These are phyloP conservation scores for Penicillium olsonii DNA, from an alignment of 2,329 filamentous ascomycete species.

Conservation along the genomic window DNA sequence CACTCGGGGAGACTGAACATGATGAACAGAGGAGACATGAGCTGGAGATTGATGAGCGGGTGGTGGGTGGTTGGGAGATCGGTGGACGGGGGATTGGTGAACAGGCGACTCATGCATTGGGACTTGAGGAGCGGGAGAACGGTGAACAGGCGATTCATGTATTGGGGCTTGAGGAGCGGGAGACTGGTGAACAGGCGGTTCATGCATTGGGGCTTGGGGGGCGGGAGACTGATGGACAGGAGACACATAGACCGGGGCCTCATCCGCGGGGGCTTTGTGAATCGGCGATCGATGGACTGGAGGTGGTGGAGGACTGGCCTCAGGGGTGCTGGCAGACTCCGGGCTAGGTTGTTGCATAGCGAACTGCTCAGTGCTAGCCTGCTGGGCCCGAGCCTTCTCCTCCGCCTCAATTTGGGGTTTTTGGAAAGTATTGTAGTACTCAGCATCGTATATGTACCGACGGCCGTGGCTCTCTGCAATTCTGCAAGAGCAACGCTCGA, in stretches of 20 bases:
- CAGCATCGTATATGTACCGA: conserved; percentile 42
- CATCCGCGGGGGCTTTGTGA: not conserved
- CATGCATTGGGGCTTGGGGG: not conserved
- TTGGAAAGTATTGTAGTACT: conserved; percentile 29
- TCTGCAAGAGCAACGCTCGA: conserved; percentile 50
- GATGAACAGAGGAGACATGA: not conserved
- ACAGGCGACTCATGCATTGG: not conserved
- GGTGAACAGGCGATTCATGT: not conserved
- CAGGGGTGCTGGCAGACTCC: conserved; percentile 1
- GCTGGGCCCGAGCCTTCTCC: conserved; percentile 6
- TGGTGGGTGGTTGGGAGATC: not conserved
- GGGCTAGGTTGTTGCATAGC: not conserved
- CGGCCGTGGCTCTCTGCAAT: conserved; percentile 45
- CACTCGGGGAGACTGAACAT: not conserved
- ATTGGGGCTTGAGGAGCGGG: not conserved
- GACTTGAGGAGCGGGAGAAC: not conserved
- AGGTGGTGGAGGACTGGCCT: conserved; percentile 6
- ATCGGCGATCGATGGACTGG: conserved; percentile 1
- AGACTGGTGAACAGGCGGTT: not conserved
- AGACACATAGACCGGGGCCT: not conserved
- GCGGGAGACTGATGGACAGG: not conserved
- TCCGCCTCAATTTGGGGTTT: conserved; percentile 21
- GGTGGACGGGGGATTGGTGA: not conserved
- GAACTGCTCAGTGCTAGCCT: conserved; percentile 5
- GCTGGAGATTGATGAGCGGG: not conserved